A percentile compares a stretch with the other conserved stretches of the same genome.
Conservation (phyloP, 164 flowering plant species). For the Vitis rotundifolia region DNA sequence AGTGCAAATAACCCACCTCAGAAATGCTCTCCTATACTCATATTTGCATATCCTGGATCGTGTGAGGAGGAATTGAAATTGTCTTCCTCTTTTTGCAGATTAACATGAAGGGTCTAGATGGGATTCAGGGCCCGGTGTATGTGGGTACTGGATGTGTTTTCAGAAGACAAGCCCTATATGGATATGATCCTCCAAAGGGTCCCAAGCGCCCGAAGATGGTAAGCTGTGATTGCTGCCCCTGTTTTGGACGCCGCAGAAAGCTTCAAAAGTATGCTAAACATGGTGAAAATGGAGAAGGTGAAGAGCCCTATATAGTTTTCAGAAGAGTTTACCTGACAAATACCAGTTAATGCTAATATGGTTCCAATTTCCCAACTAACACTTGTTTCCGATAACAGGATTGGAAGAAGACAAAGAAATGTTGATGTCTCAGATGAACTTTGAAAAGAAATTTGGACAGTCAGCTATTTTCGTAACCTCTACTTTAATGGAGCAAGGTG, state of each 20-base stretch:
- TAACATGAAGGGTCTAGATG: constrained; percentile 96
- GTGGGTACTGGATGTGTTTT: constrained; percentile 98
- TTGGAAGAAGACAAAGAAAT: constrained; percentile 69
- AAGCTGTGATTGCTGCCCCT: constrained; percentile 90
- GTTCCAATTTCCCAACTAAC: background rate
- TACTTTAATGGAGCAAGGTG: constrained; percentile 87
- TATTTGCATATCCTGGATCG: background rate
- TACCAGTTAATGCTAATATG: background rate
- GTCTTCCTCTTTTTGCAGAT: constrained; percentile 55
- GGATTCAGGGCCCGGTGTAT: constrained; percentile 94
- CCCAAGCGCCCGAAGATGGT: constrained; percentile 95
- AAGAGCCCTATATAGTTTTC: constrained; percentile 41
- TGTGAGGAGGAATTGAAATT: background rate
- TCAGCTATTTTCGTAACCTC: constrained; percentile 88
- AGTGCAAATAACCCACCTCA: constrained; percentile 21
- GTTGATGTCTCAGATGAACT: constrained; percentile 84
- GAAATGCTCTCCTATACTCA: background rate
- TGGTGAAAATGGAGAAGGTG: constrained; percentile 36
- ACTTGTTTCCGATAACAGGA: constrained; percentile 26
- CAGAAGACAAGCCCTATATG: constrained; percentile 90
- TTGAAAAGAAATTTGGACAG: constrained; percentile 88
- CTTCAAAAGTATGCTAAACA: constrained; percentile 41
- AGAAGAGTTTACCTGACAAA: background rate
- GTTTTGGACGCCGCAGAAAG: constrained; percentile 78
- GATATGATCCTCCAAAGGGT: constrained; percentile 85